A percentile compares a stretch with the other conserved stretches of the same genome.
Conservation (phyloP, 495 filamentous ascomycete species). For the Clohesyomyces aquaticus region DNA sequence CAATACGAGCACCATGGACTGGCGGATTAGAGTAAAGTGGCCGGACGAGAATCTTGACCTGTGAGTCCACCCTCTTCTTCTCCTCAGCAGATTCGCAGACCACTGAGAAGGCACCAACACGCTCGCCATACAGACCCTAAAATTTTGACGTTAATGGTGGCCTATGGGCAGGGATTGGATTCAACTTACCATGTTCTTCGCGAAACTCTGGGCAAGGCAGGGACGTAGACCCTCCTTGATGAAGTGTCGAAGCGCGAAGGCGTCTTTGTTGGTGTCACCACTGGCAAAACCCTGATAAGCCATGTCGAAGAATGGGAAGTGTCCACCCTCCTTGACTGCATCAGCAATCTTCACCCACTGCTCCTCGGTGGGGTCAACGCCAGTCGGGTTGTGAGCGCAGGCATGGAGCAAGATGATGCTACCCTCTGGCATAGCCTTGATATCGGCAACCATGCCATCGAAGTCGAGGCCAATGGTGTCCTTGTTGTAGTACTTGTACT, state of each 20-base stretch:
- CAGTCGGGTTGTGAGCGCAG: slow-evolving; percentile 98
- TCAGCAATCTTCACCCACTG: slow-evolving; percentile 94
- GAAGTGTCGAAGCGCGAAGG: slow-evolving; percentile 90
- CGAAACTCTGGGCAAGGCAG: slow-evolving; percentile 90
- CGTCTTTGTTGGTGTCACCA: slow-evolving; percentile 88
- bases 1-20: slow-evolving; percentile 92
- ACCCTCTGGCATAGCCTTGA: slow-evolving; percentile 84
- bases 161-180: background rate
- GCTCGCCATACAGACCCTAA: slow-evolving; percentile 95
- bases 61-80: slow-evolving; percentile 94
- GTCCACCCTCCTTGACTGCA: slow-evolving; percentile 83
- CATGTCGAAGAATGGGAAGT: slow-evolving; percentile 99
- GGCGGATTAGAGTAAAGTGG: slow-evolving; percentile 98
- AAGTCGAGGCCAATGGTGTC: slow-evolving; percentile 98
- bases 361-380: slow-evolving; percentile 87
- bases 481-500: slow-evolving; percentile 99
- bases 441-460: slow-evolving; percentile 86
- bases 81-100: slow-evolving; percentile 82
- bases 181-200: slow-evolving; percentile 91
- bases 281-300: slow-evolving; percentile 98
- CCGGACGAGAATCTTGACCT: slow-evolving; percentile 97
- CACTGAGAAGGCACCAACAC: slow-evolving; percentile 94
- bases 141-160: background rate
- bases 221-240: slow-evolving; percentile 89
- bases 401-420: slow-evolving; percentile 93